phyloP scores from a whole-genome alignment of 1,284 basidiomycete species.

The Xerocomus cyaneibrunnescens region DNA sequence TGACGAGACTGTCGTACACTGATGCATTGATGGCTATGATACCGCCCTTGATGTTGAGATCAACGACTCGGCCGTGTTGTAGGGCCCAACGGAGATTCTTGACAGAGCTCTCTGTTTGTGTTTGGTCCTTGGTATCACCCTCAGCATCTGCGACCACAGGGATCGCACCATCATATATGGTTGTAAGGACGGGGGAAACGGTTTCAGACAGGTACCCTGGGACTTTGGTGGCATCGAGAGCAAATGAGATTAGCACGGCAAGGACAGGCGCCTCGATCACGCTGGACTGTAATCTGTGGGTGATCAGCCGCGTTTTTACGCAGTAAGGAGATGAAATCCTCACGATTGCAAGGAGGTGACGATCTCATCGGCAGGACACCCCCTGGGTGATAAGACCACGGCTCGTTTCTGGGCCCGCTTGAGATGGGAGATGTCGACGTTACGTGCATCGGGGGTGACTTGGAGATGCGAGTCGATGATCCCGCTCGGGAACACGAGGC shows the following conservation, averaged over 20 bases:
- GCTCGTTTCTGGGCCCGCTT: constrained; percentile 39
- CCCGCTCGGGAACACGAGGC: constrained; percentile 57
- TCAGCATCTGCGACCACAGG: constrained; percentile 36
- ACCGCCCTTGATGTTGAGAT: constrained; percentile 62
- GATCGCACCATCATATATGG: constrained; percentile 51
- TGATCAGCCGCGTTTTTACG: constrained; percentile 9
- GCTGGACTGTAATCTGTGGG: constrained; percentile 38
- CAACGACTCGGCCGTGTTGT: constrained; percentile 57
- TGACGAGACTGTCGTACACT: constrained; percentile 71
- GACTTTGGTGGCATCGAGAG: constrained; percentile 45
- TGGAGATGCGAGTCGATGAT: constrained; percentile 61
- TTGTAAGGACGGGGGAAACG: constrained; percentile 52
- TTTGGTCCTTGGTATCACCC: constrained; percentile 12
- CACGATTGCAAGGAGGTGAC: constrained; percentile 18
- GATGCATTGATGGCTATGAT: constrained; percentile 48
- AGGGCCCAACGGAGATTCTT: constrained; percentile 62
- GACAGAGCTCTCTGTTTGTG: constrained; percentile 22
- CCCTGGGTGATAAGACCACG: constrained; percentile 33
- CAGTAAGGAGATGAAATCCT: constrained; percentile 6
- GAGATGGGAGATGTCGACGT: constrained; percentile 42
- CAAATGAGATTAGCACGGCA: constrained; percentile 57
- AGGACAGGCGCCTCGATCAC: constrained; percentile 42
- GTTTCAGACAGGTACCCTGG: constrained; percentile 41
- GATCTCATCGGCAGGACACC: constrained; percentile 12
- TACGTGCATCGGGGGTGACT: constrained; percentile 50